phyloP scores from a whole-genome alignment of 2,329 filamentous ascomycete species.

The Trichophyton benhamiae region DNA sequence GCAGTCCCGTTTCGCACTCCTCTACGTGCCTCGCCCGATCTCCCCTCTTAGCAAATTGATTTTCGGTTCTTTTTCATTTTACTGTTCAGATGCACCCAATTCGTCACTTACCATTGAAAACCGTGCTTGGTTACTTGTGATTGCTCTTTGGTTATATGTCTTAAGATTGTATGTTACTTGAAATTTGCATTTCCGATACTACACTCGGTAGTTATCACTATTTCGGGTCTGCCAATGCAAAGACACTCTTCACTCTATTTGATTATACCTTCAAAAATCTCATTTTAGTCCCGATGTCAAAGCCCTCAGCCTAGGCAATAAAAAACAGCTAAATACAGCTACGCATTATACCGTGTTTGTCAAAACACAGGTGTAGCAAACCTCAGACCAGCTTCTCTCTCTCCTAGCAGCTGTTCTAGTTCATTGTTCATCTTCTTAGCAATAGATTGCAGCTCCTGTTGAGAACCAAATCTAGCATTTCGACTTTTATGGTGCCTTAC shows the following conservation, averaged over 20 bases:
- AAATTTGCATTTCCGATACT: not conserved
- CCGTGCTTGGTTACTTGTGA: not conserved
- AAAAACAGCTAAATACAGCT: too few species aligned
- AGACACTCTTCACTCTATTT: not conserved
- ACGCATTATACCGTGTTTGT: not conserved
- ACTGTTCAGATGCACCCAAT: not conserved
- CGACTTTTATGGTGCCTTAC: not conserved
- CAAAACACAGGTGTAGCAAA: constrained; percentile 24
- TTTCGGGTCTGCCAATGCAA: not conserved
- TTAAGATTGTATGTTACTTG: not conserved
- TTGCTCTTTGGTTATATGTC: not conserved
- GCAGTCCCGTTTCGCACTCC: too few species aligned
- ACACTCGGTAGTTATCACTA: not conserved
- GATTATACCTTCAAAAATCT: not conserved
- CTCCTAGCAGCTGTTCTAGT: not conserved
- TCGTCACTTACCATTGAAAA: not conserved
- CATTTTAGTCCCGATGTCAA: not conserved
- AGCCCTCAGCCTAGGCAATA: too few species aligned
- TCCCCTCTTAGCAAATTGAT: not conserved
- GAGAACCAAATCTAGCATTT: not conserved
- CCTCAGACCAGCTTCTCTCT: not conserved
- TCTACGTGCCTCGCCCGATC: not conserved
- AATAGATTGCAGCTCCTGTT: not conserved
- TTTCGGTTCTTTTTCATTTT: not conserved
- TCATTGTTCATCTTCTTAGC: not conserved